phyloP scores from a whole-genome alignment of 2,329 filamentous ascomycete genomes.

The Colletotrichum euphorbiae region DNA sequence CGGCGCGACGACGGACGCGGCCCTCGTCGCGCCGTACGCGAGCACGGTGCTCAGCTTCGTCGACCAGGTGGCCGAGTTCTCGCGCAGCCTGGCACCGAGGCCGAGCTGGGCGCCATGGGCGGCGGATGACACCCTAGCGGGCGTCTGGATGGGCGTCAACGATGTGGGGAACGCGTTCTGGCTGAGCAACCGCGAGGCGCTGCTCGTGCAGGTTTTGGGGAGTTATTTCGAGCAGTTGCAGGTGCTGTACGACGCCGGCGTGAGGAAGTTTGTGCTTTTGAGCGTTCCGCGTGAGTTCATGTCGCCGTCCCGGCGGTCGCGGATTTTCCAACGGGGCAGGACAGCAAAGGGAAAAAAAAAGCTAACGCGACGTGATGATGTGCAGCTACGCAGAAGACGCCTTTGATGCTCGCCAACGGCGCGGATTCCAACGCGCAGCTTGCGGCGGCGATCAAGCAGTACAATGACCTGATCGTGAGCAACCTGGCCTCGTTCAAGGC shows the following conservation, averaged over 20 bases:
- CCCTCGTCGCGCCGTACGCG: constrained; percentile 60
- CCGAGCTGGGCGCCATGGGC: constrained; percentile 55
- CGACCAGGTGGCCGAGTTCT: constrained; percentile 62
- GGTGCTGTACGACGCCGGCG: constrained; percentile 57
- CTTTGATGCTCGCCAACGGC: constrained; percentile 46
- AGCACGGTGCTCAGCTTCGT: constrained; percentile 62
- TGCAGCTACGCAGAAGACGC: constrained; percentile 55
- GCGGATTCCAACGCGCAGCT: constrained; percentile 46
- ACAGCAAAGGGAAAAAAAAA: too few species aligned
- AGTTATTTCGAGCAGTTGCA: constrained; percentile 57
- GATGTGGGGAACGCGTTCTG: constrained; percentile 64
- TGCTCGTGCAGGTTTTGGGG: constrained; percentile 54
- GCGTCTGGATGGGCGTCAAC: constrained; percentile 67
- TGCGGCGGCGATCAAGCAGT: constrained; percentile 50
- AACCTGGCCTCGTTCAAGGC: constrained; percentile 49
- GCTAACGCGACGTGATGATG: too few species aligned
- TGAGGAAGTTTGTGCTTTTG: constrained; percentile 60
- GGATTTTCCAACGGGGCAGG: too few species aligned
- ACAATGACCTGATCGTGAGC: constrained; percentile 50
- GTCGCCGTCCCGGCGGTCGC: too few species aligned
- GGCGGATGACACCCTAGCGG: constrained; percentile 57
- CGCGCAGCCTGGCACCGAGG: constrained; percentile 45
- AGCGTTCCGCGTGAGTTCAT: constrained; percentile 55
- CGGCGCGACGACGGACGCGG: constrained; percentile 62
- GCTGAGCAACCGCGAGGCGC: constrained; percentile 41